Evolutionary conservation across 164 flowering plant genomes (phyloP), one percentile per base, ranked within the genome.

Genomic region (Chloranthus sessilifolius): DNA sequence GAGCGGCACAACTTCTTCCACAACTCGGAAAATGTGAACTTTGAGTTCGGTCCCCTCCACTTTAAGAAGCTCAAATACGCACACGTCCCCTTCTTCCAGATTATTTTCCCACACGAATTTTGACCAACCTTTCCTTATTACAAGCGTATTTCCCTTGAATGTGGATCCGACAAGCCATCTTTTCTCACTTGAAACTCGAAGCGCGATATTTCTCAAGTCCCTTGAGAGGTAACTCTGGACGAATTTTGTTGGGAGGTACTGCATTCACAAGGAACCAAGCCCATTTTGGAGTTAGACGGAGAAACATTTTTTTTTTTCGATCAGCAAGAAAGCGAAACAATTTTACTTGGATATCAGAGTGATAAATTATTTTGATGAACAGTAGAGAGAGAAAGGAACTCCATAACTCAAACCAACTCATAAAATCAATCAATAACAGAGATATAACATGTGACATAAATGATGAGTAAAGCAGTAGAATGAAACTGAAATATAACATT

Each of bases 41-140:
- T 43, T 7, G 25, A 43, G 19, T 10, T 7, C 47, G 4, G 24
- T 7, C 7, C 12, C 27, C 27, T 10, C 19, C 21, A 8, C 24
- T 1, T 43, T 7, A 4, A 26, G 7, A 19, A 23, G 21, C 47
- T 43, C 29, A n/a, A 43, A 43, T 11, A 43, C 47, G 11, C 47
- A 43, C 8, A 7, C 47, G 22, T 43, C 47, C n/a, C 47, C 47
- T 43, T 43, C 47, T 10, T 43, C 47, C 24, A 43, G 24, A 23
- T 43, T 43, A 0, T 43, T 3, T 2, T 9, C 47, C 19, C 19
- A 5, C 10, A 26, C 7, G 21, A 43, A 43, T 19, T 17, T 5
- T 17, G n/a, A 14, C 47, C 47, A 43, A 2, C 21, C 47, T 8
- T 26, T 5, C n/a, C n/a, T n/a, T n/a, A n/a, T n/a, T n/a, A n/a